Conservation (phyloP, 2,329 filamentous ascomycete genomes). For the Monosporascus sp. region DNA sequence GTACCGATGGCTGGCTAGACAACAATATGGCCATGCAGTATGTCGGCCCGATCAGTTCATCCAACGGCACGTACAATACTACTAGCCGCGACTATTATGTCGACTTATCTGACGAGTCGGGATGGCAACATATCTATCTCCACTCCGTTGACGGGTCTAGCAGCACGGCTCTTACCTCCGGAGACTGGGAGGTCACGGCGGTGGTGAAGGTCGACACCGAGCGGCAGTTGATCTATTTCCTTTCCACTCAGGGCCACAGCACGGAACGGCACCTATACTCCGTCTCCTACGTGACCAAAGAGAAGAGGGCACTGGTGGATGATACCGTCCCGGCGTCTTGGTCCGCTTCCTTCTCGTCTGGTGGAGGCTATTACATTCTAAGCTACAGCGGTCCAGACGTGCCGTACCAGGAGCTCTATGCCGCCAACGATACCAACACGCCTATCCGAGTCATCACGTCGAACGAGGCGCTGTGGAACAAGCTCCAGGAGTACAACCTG, state of each 20-base stretch:
- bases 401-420: conserved; percentile 64
- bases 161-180: conserved; percentile 54
- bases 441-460: conserved; percentile 54
- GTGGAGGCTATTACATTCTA: conserved; percentile 60
- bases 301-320: conserved; percentile 57
- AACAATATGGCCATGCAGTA: conserved; percentile 52
- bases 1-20: conserved; percentile 57
- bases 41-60: conserved; percentile 37
- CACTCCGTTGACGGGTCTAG: conserved; percentile 52
- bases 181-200: conserved; percentile 59
- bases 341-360: conserved; percentile 60
- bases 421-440: conserved; percentile 44
- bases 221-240: conserved; percentile 56
- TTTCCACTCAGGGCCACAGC: conserved; percentile 59
- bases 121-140: conserved; percentile 62
- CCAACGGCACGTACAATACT: conserved; percentile 15
- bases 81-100: conserved; percentile 50
- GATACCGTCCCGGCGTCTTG: conserved; percentile 54
- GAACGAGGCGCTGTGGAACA: conserved; percentile 52
- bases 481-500: conserved; percentile 55
- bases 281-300: conserved; percentile 50
- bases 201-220: conserved; percentile 56
- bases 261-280: conserved; percentile 65
- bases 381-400: conserved; percentile 61
- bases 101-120: conserved; percentile 60